These are phyloP conservation scores for Ceriops tagal DNA, from an alignment of 345 rosid genomes.

Conservation along the genomic window DNA sequence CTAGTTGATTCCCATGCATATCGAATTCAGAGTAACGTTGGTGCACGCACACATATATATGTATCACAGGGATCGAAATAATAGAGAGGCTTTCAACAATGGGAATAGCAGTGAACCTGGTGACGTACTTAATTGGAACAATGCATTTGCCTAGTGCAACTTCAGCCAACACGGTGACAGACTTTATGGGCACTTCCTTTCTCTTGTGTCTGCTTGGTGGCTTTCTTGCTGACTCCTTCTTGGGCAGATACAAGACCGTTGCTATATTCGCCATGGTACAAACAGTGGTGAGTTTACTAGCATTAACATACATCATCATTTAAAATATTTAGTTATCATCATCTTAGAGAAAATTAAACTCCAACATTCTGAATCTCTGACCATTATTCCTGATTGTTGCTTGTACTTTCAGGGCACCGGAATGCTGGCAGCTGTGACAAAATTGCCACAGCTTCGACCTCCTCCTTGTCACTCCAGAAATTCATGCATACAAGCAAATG, in stretches of 20 bases:
- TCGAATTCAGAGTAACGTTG: too few species aligned
- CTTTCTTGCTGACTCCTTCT: conserved; percentile 61
- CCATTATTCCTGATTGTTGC: background rate
- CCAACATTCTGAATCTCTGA: background rate
- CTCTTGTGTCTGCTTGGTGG: conserved; percentile 62
- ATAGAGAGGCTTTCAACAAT: conserved; percentile 65
- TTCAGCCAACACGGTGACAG: conserved; percentile 60
- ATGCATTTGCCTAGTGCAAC: conserved; percentile 58
- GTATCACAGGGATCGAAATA: conserved; percentile 45
- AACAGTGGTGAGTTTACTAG: conserved; percentile 39
- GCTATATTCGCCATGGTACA: conserved; percentile 65
- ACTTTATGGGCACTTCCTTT: conserved; percentile 64
- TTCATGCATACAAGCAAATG: conserved; percentile 49
- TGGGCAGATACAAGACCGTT: conserved; percentile 63
- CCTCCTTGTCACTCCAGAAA: conserved; percentile 46
- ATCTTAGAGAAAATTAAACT: background rate
- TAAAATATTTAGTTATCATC: too few species aligned
- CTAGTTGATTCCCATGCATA: too few species aligned
- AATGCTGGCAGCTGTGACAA: conserved; percentile 52
- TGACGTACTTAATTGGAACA: conserved; percentile 54
- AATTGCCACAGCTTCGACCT: conserved; percentile 61
- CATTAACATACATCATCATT: too few species aligned
- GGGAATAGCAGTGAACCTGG: conserved; percentile 64
- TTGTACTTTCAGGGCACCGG: conserved; percentile 60
- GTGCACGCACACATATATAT: background rate